Evolutionary conservation across 148 eudicot genomes (phyloP).

Genomic region (Rhododendron molle): DNA sequence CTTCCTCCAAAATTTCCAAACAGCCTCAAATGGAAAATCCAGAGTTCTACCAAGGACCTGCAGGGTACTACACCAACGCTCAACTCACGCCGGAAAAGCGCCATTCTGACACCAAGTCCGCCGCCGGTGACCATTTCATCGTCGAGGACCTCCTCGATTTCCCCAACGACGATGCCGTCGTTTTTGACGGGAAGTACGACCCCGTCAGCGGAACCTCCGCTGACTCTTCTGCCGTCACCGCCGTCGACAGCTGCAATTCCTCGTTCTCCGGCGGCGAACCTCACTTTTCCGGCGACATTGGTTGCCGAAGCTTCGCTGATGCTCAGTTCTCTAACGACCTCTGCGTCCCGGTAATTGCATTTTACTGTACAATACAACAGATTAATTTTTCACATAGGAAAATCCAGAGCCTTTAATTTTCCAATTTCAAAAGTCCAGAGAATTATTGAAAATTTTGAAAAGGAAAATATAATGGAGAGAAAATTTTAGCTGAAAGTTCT

Average conservation of each 20-base stretch:
- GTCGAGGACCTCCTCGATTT: slow-evolving; percentile 85
- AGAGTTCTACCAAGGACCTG: slow-evolving; percentile 23
- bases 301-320: slow-evolving; percentile 27
- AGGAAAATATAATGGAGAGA: not conserved
- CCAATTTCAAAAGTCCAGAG: not conserved
- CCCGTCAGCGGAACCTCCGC: slow-evolving; percentile 31
- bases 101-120: slow-evolving; percentile 28
- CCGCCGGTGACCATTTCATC: slow-evolving; percentile 40
- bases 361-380: not conserved
- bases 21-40: slow-evolving; percentile 13
- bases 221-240: slow-evolving; percentile 42
- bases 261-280: slow-evolving; percentile 39
- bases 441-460: not conserved
- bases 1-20: not conserved
- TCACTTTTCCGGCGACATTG: slow-evolving; percentile 9
- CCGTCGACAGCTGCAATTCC: slow-evolving; percentile 60
- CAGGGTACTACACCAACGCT: slow-evolving; percentile 13
- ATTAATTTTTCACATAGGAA: not conserved
- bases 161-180: slow-evolving; percentile 51
- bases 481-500: not conserved
- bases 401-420: not conserved
- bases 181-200: slow-evolving; percentile 19
- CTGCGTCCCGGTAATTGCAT: slow-evolving; percentile 55
- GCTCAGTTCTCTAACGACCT: slow-evolving; percentile 54
- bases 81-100: slow-evolving; percentile 30